Conservation (phyloP, 2,329 filamentous ascomycete species). For the Neoascochyta sp. region DNA sequence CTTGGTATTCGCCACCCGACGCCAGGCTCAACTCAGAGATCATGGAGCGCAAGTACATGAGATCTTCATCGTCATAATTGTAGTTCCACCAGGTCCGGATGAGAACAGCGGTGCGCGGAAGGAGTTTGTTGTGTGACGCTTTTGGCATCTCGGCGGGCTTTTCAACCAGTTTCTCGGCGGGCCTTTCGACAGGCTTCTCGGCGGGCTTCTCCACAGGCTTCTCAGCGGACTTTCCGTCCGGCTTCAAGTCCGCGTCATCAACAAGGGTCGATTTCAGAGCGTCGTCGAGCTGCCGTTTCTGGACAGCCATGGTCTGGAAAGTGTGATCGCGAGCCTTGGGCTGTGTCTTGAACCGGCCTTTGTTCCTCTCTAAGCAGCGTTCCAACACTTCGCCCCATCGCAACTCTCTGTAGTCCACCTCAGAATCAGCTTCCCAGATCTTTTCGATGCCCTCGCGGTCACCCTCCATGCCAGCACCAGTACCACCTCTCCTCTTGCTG, state of each 20-base stretch:
- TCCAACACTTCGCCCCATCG: constrained; percentile 77
- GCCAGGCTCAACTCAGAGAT: constrained; percentile 73
- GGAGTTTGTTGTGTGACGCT: constrained; percentile 32
- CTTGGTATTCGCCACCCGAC: constrained; percentile 75
- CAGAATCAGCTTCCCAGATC: constrained; percentile 68
- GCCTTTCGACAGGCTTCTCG: constrained; percentile 13
- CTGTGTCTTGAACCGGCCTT: constrained; percentile 59
- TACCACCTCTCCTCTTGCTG: constrained; percentile 70
- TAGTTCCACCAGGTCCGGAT: constrained; percentile 81
- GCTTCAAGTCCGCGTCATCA: constrained; percentile 8
- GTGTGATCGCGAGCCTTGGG: constrained; percentile 34
- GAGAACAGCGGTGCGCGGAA: constrained; percentile 69
- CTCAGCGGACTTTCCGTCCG: constrained; percentile 7
- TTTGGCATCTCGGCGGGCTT: constrained; percentile 20
- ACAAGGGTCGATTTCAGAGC: not conserved
- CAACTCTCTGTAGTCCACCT: constrained; percentile 72
- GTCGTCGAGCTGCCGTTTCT: constrained; percentile 17
- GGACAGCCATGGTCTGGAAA: constrained; percentile 40
- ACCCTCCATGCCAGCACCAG: constrained; percentile 79
- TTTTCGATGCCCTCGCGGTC: constrained; percentile 75
- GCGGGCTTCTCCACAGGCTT: constrained; percentile 19
- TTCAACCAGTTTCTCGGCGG: constrained; percentile 8
- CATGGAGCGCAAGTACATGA: constrained; percentile 76
- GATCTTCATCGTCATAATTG: constrained; percentile 72
- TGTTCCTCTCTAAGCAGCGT: constrained; percentile 69